Base-by-base conservation (phyloP, 2,329 filamentous ascomycete genomes). In the Exophiala dermatitidis region DNA sequence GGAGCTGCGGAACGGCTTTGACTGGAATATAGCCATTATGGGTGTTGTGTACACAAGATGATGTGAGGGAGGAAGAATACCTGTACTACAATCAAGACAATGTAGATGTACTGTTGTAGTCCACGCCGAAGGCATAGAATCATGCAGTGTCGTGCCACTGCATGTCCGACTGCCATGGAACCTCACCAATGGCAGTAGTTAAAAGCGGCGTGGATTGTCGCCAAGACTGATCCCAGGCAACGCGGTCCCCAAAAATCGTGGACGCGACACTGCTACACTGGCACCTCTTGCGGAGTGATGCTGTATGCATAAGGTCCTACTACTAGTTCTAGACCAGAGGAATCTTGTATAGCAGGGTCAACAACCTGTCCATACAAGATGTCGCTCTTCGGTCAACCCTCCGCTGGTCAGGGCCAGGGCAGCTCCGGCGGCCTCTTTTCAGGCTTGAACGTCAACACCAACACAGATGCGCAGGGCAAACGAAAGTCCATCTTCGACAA, bases 1-100 rank as follows among this genome's bases (percentile, higher is more conserved):
- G 5, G 68, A 56, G 45, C 50, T 36, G 59, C 83, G 84, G 70
- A 85, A 95, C 58, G 82, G 85, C 63, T 88, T 88, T 59, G 74
- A 79, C 59, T 76, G 78, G 66, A 91, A 91, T 46, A 76, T 71
- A 32, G 77, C 75, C 83, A 86, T 83, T 28, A 28, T 9, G 4
- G 3, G 19, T 4, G 12, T 26, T 41, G 38, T 10, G 19, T 28
- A 4, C 28, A 3, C 38, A 9, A 26, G 4, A 26, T 41, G 7
- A 9, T 4, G 38, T 4, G 10, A 38, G 6, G 38, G 19, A 28
- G 12, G 38, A 41, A 7, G n/a, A 19, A 19, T 19, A 19, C 19
- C 19, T 19, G 19, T 19, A 19, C 19, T 19, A 19, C 19, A 19
- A 19, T 19, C 19, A 19, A 19, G 19, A 19, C 19, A 19, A 19